These are phyloP conservation scores for Rhizophlyctis rosea DNA, from an alignment of 192 early-diverging fungal species.

Conservation along the genomic window DNA sequence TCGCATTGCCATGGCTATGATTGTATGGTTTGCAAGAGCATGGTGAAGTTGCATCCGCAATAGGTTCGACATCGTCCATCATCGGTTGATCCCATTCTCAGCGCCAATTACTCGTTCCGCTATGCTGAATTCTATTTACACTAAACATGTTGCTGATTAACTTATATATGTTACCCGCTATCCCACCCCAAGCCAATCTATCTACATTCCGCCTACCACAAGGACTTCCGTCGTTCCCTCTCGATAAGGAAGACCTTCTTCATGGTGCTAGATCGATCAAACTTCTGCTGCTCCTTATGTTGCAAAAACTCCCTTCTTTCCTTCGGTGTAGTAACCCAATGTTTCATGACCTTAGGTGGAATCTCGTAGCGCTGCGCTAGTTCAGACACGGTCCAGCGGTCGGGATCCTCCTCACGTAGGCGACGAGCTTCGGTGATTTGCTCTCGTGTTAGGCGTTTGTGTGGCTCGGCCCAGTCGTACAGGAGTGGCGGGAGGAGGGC, in stretches of 20 bases:
- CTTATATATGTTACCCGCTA: too few species aligned
- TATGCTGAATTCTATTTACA: too few species aligned
- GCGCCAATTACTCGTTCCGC: too few species aligned
- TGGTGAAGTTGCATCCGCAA: too few species aligned
- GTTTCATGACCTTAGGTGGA: constrained; percentile 17
- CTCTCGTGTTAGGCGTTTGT: constrained; percentile 1
- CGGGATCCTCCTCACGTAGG: constrained; percentile 24
- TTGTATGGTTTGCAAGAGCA: too few species aligned
- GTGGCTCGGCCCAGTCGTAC: constrained; percentile 1
- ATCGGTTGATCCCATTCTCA: too few species aligned
- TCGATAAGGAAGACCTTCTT: background rate
- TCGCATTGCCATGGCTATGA: too few species aligned
- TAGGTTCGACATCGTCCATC: too few species aligned
- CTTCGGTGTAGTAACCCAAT: background rate
- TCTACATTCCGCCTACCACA: too few species aligned
- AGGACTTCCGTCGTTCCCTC: background rate
- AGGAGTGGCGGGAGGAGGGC: constrained; percentile 16
- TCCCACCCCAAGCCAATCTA: too few species aligned
- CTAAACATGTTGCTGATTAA: too few species aligned
- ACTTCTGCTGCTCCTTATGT: background rate
- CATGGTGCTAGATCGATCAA: background rate
- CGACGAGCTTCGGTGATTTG: constrained; percentile 3
- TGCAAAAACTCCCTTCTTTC: background rate
- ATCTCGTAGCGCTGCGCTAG: constrained; percentile 30
- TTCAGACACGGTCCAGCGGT: constrained; percentile 25